Percentiles rank a stretch among this genome's conserved stretches.
Conservation (phyloP, 345 rosid genomes). For the Turnera subulata region DNA sequence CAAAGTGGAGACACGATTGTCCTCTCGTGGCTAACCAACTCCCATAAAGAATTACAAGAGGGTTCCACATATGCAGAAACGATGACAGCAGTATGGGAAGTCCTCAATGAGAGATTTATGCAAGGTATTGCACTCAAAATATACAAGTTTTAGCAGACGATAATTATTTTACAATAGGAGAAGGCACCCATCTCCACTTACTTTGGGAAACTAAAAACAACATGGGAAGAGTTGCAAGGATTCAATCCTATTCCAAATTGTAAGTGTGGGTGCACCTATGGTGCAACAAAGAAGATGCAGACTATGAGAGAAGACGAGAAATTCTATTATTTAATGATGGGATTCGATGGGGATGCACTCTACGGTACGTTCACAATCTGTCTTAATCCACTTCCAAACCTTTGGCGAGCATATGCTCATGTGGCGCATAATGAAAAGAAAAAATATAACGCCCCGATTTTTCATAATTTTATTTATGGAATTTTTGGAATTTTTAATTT, state of each 20-base stretch:
- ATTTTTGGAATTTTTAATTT: too few relatives aligned
- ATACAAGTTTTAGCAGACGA: neutral
- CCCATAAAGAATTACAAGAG: neutral
- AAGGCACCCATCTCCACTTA: neutral
- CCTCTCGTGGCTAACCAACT: neutral
- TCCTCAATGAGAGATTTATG: neutral
- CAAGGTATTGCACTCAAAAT: neutral
- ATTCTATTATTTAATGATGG: slow-evolving; percentile 10
- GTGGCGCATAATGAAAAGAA: slow-evolving; percentile 5
- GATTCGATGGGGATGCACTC: neutral
- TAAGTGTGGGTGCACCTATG: neutral
- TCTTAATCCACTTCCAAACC: neutral
- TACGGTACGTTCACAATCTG: neutral
- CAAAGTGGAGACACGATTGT: neutral
- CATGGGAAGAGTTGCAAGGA: neutral
- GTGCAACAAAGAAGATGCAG: neutral
- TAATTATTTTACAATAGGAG: neutral
- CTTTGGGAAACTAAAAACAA: neutral
- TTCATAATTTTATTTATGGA: too few relatives aligned
- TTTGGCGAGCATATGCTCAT: neutral
- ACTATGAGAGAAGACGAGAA: slow-evolving; percentile 4
- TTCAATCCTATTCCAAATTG: neutral
- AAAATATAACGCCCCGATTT: too few relatives aligned
- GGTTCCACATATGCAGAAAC: neutral
- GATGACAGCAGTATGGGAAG: neutral